phyloP scores from a whole-genome alignment of 768 basidiomycete species.

The Naganishia onofrii region DNA sequence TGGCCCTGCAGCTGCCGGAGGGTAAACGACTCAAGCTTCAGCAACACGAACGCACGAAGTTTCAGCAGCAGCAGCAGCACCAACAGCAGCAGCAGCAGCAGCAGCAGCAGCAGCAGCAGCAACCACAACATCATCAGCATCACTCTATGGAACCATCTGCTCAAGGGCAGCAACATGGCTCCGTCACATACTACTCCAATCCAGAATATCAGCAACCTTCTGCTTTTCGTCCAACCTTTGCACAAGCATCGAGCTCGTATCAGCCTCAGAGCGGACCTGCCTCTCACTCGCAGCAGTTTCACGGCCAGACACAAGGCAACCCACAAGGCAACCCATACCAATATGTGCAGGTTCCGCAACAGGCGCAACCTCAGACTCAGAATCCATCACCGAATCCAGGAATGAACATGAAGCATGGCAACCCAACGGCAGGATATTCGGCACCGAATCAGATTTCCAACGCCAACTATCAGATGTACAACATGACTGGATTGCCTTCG shows the following conservation, averaged over 20 bases:
- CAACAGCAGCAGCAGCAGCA: background rate
- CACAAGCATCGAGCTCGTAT: slow-evolving; percentile 5
- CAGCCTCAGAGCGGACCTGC: background rate
- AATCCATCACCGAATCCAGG: background rate
- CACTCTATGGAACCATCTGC: slow-evolving; percentile 4
- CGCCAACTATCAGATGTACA: slow-evolving; percentile 16
- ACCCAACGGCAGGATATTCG: background rate
- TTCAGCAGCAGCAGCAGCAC: slow-evolving; percentile 4
- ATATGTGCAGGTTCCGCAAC: slow-evolving; percentile 15
- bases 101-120: background rate
- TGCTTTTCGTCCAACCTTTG: slow-evolving; percentile 7
- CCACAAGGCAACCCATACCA: background rate
- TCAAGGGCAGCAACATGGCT: background rate
- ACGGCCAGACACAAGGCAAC: background rate
- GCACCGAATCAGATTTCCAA: background rate
- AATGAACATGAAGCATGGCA: background rate
- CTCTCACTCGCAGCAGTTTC: background rate
- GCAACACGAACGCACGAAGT: slow-evolving; percentile 24
- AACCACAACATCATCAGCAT: too few relatives aligned
- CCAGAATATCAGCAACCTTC: slow-evolving; percentile 16
- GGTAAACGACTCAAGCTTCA: slow-evolving; percentile 28
- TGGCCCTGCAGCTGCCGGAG: slow-evolving; percentile 27
- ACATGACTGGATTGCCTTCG: slow-evolving; percentile 18
- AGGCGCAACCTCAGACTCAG: background rate
- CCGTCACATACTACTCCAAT: slow-evolving; percentile 7